Conservation (phyloP, 805 yeast genomes). For the Cyberlindnera maritima region DNA sequence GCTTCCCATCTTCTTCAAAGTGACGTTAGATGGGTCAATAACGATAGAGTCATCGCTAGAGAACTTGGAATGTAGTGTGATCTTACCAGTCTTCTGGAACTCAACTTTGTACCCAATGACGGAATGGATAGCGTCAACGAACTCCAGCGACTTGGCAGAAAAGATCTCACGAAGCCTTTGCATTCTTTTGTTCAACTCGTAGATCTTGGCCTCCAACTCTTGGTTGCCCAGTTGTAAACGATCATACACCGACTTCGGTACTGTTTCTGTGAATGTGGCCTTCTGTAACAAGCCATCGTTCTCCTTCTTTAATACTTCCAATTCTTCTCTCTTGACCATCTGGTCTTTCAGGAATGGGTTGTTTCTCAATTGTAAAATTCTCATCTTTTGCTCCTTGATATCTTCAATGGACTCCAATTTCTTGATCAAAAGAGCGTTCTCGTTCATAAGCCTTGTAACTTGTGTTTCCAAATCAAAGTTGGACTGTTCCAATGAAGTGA, state of each 20-base stretch:
- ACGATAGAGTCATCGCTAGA: slow-evolving; percentile 44
- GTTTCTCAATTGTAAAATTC: slow-evolving; percentile 59
- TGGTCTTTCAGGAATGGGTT: slow-evolving; percentile 68
- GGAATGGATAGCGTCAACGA: slow-evolving; percentile 61
- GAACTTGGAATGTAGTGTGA: slow-evolving; percentile 52
- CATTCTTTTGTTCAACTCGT: slow-evolving; percentile 48
- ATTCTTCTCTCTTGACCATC: slow-evolving; percentile 48
- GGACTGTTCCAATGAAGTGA: slow-evolving; percentile 37
- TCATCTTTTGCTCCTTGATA: slow-evolving; percentile 37
- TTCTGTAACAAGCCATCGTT: slow-evolving; percentile 48
- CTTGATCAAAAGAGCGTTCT: slow-evolving; percentile 34
- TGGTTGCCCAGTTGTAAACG: slow-evolving; percentile 54
- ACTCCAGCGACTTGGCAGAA: slow-evolving; percentile 65
- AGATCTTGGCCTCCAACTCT: slow-evolving; percentile 44
- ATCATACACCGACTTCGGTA: slow-evolving; percentile 66
- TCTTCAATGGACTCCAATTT: slow-evolving; percentile 35
- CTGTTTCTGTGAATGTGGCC: slow-evolving; percentile 29
- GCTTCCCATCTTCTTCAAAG: slow-evolving; percentile 41
- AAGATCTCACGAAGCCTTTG: slow-evolving; percentile 54
- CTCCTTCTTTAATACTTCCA: slow-evolving; percentile 53
- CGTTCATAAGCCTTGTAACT: slow-evolving; percentile 35
- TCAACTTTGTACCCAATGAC: slow-evolving; percentile 74
- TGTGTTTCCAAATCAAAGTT: slow-evolving; percentile 38
- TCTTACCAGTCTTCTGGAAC: slow-evolving; percentile 53
- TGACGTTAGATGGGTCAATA: slow-evolving; percentile 53